Conservation (phyloP, 257 asterid genomes). For the Rauvolfia tetraphylla region DNA sequence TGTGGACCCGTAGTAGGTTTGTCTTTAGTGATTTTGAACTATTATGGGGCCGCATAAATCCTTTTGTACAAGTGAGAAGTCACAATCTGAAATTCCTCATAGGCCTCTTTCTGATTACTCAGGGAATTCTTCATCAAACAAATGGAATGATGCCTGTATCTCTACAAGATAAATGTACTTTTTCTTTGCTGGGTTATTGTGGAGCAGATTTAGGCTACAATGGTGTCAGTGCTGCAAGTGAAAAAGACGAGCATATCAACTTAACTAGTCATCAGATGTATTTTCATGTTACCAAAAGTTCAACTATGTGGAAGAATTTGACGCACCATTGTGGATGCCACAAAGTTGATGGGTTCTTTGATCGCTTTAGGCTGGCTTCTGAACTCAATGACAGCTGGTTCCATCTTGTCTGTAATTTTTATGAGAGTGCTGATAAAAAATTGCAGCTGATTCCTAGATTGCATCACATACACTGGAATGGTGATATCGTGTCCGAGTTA, state of each 20-base stretch:
- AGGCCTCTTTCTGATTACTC: conserved; percentile 12
- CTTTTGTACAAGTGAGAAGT: neutral
- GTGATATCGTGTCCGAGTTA: conserved; percentile 36
- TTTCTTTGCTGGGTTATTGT: conserved; percentile 63
- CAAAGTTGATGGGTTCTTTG: conserved; percentile 33
- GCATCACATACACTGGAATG: conserved; percentile 73
- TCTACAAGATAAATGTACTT: conserved; percentile 58
- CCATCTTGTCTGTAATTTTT: conserved; percentile 38
- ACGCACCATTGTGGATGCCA: conserved; percentile 56
- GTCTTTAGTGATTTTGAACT: neutral
- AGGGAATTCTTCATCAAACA: conserved; percentile 54
- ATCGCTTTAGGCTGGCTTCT: conserved; percentile 32
- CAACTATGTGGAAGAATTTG: conserved; percentile 19
- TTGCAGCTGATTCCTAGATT: conserved; percentile 45
- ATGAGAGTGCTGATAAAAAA: conserved; percentile 30
- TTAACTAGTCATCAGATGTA: conserved; percentile 19
- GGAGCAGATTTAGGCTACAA: conserved; percentile 35
- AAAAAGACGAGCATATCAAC: conserved; percentile 11
- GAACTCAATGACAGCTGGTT: conserved; percentile 40
- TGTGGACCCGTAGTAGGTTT: too few species aligned
- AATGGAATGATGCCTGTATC: conserved; percentile 53
- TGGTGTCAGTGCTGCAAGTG: conserved; percentile 26
- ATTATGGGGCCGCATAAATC: neutral
- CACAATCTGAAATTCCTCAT: neutral
- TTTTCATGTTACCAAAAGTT: conserved; percentile 11